Base-by-base conservation (phyloP, 1,139 yeast species). In the Zygosaccharomyces sapae region DNA sequence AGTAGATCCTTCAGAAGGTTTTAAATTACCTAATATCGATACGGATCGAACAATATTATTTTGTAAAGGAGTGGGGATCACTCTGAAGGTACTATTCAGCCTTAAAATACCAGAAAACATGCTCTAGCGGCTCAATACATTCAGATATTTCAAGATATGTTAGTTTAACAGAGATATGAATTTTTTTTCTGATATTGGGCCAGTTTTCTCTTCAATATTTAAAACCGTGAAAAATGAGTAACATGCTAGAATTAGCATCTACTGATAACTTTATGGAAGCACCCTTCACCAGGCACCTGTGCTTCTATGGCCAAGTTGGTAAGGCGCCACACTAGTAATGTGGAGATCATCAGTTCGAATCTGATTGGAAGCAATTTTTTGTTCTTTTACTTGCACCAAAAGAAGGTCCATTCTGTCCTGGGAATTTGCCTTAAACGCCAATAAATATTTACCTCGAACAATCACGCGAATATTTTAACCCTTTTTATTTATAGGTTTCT, bases 281-380 rank as follows among this genome's bases (percentile, higher is more conserved):
- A 19, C 5, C 22, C 22, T 20, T 20, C 5, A 20, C 22, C 5
- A 12, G 6, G 2, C 13, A 5, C 16, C 8, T 10, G 6, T 52
- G 68, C 68, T 65, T 64, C 64, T 67, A 66, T 67, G 70, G 70
- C 70, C 70, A 66, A 67, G 70, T 65, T 67, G 70, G 70, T 66
- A 67, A 67, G 70, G 70, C 70, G 70, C 70, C 64, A 66, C 70
- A 67, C 70, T 67, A 67, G 70, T 67, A 66, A 66, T 66, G 70
- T 66, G 63, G 70, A 67, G 70, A 66, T 66, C 69, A 59, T 64
- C 70, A 61, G 70, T 66, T 67, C 70, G 63, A 66, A 59, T 66
- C 70, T 61, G 69, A 59, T 60, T 66, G 70, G 67, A 66, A 67
- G 70, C 70, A 67, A 50, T 49, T 55, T 41, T 55, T 54, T 59